Base-by-base conservation (phyloP, 2,329 filamentous ascomycete genomes). In the Colletotrichum tanaceti region DNA sequence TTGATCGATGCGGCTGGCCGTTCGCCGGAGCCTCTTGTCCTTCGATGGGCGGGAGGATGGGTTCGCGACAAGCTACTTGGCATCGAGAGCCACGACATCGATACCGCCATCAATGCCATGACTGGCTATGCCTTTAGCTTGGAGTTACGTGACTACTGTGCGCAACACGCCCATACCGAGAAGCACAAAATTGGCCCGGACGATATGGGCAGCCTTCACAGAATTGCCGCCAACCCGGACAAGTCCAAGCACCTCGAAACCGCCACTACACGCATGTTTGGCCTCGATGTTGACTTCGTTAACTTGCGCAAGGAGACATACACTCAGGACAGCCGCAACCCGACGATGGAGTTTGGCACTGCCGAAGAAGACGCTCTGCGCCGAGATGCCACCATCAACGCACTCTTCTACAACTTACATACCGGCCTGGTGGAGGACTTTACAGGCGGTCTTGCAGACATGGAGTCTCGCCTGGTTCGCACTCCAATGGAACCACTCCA, bases 211-310 rank as follows among this genome's bases (percentile, higher is more conserved):
- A 91, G 88, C 71, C 84, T 98, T 39, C 91, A 98, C 84, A 97
- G 93, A 78, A 95, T 98, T 73, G 91, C 91, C 60, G 91, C 91
- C 65, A 98, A 98, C 77, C 95, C 94, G 0, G 94, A 98, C 75
- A 98, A 97, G 81, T 97, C 94, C 22, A 98, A 98, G 81, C 93
- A 98, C 77, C 87, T 98, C 16, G 95, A 97, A 79, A 98, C 95
- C 0, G 92, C 93, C 57, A 97, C 93, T 11, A 93, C 92, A 28
- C 91, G 86, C 72, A 89, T 98, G 66, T 90, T 97, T 75, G 93
- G 92, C 0, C 85, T 97, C 57, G 95, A 98, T 75, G 87, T 98
- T 55, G 95, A 99, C 77, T 90, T 99, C 75, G 96, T 99, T 73
- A 99, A 98, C 77, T 83, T 98, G 54, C 88, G 95, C 53, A 97